Evolutionary conservation across 2,329 filamentous ascomycete genomes (phyloP).

Genomic region (Neurospora crassa): DNA sequence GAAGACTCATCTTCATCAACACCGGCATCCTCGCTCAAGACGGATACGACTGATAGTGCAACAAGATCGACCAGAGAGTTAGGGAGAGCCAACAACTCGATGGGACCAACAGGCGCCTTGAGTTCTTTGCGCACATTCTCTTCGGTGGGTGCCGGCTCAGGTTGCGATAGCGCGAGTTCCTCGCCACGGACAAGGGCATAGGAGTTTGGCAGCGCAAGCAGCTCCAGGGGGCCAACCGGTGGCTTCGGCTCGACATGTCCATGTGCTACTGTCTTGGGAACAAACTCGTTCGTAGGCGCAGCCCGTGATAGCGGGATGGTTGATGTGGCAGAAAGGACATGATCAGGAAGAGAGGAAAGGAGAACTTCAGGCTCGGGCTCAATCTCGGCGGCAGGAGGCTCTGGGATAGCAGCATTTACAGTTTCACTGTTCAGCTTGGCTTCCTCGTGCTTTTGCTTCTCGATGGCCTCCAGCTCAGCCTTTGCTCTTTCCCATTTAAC

Average conservation of each 20-base stretch:
- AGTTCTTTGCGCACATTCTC: background rate
- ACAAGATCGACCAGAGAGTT: constrained; percentile 13
- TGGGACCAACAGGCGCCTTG: constrained; percentile 14
- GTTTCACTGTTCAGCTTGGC: constrained; percentile 20
- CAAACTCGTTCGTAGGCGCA: background rate
- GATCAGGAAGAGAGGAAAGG: background rate
- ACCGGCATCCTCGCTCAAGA: background rate
- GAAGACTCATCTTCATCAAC: background rate
- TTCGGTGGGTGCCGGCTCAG: background rate
- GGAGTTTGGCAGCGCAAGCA: constrained; percentile 50
- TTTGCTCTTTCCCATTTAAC: constrained; percentile 90
- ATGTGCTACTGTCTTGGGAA: background rate
- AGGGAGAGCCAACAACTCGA: constrained; percentile 13
- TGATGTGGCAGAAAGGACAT: background rate
- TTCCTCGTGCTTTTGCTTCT: constrained; percentile 50
- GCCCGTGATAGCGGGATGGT: background rate
- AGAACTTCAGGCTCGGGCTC: background rate
- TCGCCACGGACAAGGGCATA: constrained; percentile 9
- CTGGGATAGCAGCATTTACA: constrained; percentile 4
- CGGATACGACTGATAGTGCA: background rate
- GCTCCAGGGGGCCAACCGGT: constrained; percentile 32
- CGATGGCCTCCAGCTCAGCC: constrained; percentile 74
- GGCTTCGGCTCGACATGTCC: constrained; percentile 1
- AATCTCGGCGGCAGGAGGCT: background rate
- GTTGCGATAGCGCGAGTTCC: background rate